Base-by-base conservation (phyloP, 345 rosid genomes). In the Garcia nutans region DNA sequence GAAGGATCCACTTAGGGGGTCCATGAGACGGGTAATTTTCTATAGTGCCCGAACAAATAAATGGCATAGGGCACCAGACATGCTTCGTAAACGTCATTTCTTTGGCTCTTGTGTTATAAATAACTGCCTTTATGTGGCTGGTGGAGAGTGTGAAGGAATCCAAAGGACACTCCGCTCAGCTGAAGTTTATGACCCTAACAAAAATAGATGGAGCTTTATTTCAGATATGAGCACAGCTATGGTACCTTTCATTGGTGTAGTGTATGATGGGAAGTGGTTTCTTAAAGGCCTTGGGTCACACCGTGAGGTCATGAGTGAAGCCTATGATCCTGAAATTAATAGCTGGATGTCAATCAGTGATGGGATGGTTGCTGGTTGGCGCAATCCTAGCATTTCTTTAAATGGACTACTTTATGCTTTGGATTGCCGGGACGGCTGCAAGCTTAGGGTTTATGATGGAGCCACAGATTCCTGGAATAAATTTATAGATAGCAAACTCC, bases 221-320 rank as follows among this genome's bases (percentile, higher is more conserved):
- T 82, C 97, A 37, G 99, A 95, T 83, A 93, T 95, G 99, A 93
- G 96, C 78, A 95, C 99, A 0, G 97, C 99, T 57, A 95, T 95
- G 99, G 96, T 93, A 76, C 97, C 99, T 68, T 89, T 91, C 71
- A 93, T 93, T 47, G 97, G 99, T 58, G 97, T 95, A 42, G 90
- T 95, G 57, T 91, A 89, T 47, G 92, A 90, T 20, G 93, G 91
- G 10, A 95, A 89, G 77, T 95, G 99, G 99, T 91, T 91, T 84
- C 88, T 95, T 33, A 95, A 91, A 81, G 98, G 98, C 42, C 88
- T 91, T 55, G 98, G 97, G 5, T 86, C 93, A 64, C 97, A 85
- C 73, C 97, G 89, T 16, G 91, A 89, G 79, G 97, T 94, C 77
- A 88, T 91, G 93, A 94, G 92, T 77, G 98, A 92, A 86, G 95